Percentiles rank a stretch among this genome's conserved stretches.
Evolutionary conservation across 2,329 filamentous ascomycete species (phyloP).

Genomic region (Alternaria infectoria): DNA sequence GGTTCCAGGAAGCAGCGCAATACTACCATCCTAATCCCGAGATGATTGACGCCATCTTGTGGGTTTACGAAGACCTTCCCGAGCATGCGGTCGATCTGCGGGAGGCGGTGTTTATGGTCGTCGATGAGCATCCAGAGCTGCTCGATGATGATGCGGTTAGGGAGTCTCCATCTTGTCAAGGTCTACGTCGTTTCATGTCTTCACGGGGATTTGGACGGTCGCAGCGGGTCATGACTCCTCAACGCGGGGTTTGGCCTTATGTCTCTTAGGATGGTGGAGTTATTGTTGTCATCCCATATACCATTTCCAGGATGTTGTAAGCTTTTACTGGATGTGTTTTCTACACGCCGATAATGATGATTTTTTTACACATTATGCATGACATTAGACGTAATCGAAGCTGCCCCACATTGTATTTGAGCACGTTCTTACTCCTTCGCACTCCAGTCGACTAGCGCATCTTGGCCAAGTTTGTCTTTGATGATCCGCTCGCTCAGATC

Average conservation of each 20-base stretch:
- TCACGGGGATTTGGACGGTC: background rate
- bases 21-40: background rate
- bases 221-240: background rate
- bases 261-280: background rate
- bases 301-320: background rate
- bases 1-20: background rate
- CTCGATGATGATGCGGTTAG: background rate
- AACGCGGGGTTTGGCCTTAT: background rate
- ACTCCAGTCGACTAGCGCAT: slow-evolving; percentile 49
- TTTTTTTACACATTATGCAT: background rate
- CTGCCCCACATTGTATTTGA: background rate
- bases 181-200: background rate
- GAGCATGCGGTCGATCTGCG: background rate
- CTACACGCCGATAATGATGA: background rate
- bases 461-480: slow-evolving; percentile 50
- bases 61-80: background rate
- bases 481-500: slow-evolving; percentile 49
- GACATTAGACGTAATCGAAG: background rate
- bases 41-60: background rate
- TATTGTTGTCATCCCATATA: background rate
- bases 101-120: background rate
- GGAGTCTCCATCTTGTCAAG: background rate
- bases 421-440: background rate
- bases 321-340: background rate
- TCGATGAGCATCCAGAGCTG: background rate